These are phyloP conservation scores for Solidago caesia DNA, from an alignment of 129 eudicot genomes.

Conservation along the genomic window DNA sequence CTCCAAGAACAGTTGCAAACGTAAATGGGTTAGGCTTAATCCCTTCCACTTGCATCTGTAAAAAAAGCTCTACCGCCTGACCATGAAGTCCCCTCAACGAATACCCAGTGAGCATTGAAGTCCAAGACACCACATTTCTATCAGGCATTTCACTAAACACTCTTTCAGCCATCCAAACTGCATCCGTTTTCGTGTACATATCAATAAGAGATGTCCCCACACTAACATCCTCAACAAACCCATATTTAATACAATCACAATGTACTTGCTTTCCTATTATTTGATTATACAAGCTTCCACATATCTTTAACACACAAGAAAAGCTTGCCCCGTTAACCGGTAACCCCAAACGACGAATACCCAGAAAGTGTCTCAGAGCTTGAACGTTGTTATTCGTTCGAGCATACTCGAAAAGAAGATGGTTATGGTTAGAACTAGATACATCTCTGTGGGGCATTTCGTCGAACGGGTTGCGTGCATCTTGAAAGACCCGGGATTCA, in stretches of 20 bases:
- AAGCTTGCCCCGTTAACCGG: slow-evolving; percentile 58
- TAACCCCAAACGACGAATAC: slow-evolving; percentile 50
- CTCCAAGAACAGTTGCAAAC: slow-evolving; percentile 71
- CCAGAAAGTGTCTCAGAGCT: slow-evolving; percentile 43
- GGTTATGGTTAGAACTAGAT: slow-evolving; percentile 45
- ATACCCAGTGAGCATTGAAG: slow-evolving; percentile 83
- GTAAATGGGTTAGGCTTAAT: slow-evolving; percentile 73
- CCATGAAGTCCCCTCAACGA: slow-evolving; percentile 45
- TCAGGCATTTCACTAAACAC: slow-evolving; percentile 65
- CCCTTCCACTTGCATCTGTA: slow-evolving; percentile 55
- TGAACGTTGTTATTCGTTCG: slow-evolving; percentile 46
- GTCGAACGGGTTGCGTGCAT: slow-evolving; percentile 60
- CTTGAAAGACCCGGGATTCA: background rate
- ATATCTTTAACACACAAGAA: slow-evolving; percentile 77
- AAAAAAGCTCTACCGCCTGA: slow-evolving; percentile 46
- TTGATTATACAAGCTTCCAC: slow-evolving; percentile 54
- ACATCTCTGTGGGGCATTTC: slow-evolving; percentile 41
- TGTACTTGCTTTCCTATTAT: slow-evolving; percentile 66
- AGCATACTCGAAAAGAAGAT: slow-evolving; percentile 67
- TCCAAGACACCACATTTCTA: slow-evolving; percentile 92
- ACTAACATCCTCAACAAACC: slow-evolving; percentile 69
- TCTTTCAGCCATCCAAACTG: slow-evolving; percentile 44
- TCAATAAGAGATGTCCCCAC: slow-evolving; percentile 90
- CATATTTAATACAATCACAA: slow-evolving; percentile 61
- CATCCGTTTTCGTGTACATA: slow-evolving; percentile 71